phyloP scores from a whole-genome alignment of 306 rosid species.

The Vachellia collinsii region DNA sequence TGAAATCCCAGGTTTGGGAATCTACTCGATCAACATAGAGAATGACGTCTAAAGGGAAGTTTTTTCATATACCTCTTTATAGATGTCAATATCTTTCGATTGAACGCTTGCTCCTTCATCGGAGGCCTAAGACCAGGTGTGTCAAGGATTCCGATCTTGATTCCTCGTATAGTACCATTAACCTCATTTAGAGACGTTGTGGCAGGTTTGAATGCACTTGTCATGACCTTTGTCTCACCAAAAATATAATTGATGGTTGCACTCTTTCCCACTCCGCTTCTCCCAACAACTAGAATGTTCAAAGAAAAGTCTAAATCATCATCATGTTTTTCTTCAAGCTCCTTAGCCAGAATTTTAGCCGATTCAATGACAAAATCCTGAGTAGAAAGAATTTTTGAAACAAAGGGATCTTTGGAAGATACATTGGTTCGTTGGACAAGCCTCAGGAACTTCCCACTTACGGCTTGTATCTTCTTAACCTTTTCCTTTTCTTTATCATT shows the following conservation, averaged over 20 bases:
- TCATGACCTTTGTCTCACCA: conserved; percentile 4
- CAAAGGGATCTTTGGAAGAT: conserved; percentile 48
- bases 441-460: conserved; percentile 54
- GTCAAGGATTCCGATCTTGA: neutral
- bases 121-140: neutral
- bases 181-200: neutral
- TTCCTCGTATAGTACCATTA: conserved; percentile 1
- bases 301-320: conserved; percentile 56
- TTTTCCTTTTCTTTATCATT: conserved; percentile 49
- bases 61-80: neutral
- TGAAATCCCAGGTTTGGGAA: neutral
- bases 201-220: neutral
- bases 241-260: conserved; percentile 58
- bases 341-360: conserved; percentile 52
- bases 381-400: conserved; percentile 47
- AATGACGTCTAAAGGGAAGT: neutral
- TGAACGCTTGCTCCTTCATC: neutral
- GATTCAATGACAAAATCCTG: conserved; percentile 46
- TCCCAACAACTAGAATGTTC: conserved; percentile 65
- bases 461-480: conserved; percentile 37
- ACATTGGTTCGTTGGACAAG: conserved; percentile 51
- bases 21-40: neutral
- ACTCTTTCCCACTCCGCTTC: conserved; percentile 70
- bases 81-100: neutral
- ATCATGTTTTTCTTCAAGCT: conserved; percentile 47